Evolutionary conservation across 805 yeast species (phyloP).

Genomic region (Sungouiozyma intestinalis): DNA sequence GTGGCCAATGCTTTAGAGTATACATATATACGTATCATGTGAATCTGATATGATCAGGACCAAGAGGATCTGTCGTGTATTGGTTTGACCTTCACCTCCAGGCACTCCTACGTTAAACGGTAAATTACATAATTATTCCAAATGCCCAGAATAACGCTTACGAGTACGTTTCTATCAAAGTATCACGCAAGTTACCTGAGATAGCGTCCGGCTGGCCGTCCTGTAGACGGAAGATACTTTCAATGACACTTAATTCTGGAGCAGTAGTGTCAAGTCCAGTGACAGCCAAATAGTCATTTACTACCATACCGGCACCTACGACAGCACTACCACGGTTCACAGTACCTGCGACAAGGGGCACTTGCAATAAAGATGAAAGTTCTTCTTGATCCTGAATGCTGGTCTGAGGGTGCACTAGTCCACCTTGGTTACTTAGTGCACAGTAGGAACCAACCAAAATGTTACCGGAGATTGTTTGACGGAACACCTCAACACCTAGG

Average conservation of each 20-base stretch:
- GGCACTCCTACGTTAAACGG: too few species aligned
- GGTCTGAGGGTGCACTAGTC: constrained; percentile 96
- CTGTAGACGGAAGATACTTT: constrained; percentile 88
- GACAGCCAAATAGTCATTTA: constrained; percentile 96
- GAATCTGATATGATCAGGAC: not conserved
- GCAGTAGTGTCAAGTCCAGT: constrained; percentile 97
- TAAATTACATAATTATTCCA: not conserved
- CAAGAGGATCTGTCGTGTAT: not conserved
- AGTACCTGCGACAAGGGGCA: constrained; percentile 97
- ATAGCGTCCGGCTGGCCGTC: constrained; percentile 85
- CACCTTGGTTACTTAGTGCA: constrained; percentile 92
- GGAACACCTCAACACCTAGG: constrained; percentile 95
- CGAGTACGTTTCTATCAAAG: constrained; percentile 85
- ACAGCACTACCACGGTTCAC: constrained; percentile 96
- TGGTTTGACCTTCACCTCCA: too few species aligned
- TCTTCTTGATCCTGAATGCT: constrained; percentile 97
- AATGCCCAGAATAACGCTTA: constrained; percentile 20
- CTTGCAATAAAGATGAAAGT: constrained; percentile 86
- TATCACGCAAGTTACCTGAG: constrained; percentile 77
- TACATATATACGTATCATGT: not conserved
- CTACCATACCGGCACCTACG: constrained; percentile 98
- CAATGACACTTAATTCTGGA: constrained; percentile 93
- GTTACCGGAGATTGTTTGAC: constrained; percentile 98
- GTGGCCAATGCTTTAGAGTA: not conserved
- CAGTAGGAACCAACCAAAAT: constrained; percentile 96